Base-by-base conservation (phyloP, 1,139 yeast species). In the Yamadazyma diddensiae region DNA sequence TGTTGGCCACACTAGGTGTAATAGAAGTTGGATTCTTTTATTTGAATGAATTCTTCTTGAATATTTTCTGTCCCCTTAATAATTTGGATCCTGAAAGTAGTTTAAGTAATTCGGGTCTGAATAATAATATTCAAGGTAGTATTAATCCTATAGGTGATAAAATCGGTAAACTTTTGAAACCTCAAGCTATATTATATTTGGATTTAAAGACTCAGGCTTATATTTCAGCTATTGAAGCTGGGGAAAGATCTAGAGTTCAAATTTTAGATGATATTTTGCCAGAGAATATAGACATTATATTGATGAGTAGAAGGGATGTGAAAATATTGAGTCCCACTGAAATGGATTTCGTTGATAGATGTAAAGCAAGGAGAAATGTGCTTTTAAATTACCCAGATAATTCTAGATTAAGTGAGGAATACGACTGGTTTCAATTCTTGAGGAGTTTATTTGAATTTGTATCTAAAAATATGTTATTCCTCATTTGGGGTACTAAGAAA, bases 161-260 rank as follows among this genome's bases (percentile, higher is more conserved):
- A 26, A 66, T 68, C 11, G 76, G 77, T 1, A 81, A 85, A 45
- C 64, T 92, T 28, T 63, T 86, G 39, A 88, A 88, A 53, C 78
- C 84, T 5, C 95, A 85, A 46, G 88, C 95, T 0, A 79, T 77
- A 2, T 59, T 92, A 34, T 87, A 73, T 47, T 66, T 92, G 33
- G 97, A 92, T 47, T 68, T 92, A 51, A 92, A 92, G 53, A 92
- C 98, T 0, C 98, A 92, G 57, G 96, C 96, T 0, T 92, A 80
- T 50, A 88, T 92, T 16, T 82, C 96, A 0, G 95, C 95, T 0
- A 61, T 90, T 42, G 86, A 82, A 46, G 80, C 85, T 5, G 80
- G 79, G 7, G 88, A 81, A 38, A 59, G 81, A 41, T 70, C 86
- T 2, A 71, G 79, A 45, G 72, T 71, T 38, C 92, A 83, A 33